Conservation (phyloP, 192 early-diverging fungal genomes). For the Chytriomyces sp. region DNA sequence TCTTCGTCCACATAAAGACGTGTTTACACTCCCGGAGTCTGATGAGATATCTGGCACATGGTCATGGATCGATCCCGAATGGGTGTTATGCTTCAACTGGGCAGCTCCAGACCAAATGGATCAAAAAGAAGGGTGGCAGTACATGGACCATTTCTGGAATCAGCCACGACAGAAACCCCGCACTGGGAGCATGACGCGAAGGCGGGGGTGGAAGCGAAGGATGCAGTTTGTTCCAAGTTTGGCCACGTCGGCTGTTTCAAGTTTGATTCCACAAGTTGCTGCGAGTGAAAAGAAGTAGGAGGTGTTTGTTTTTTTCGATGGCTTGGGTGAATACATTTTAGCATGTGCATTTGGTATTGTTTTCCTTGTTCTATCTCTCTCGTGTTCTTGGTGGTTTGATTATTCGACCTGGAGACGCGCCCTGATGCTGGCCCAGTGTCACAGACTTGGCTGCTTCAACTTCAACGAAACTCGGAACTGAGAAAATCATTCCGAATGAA, state of each 20-base stretch:
- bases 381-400: no score
- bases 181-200: conserved; percentile 63
- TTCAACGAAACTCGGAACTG: no score
- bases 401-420: no score
- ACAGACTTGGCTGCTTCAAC: no score
- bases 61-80: conserved; percentile 63
- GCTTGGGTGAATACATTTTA: no score
- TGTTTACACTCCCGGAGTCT: conserved; percentile 60
- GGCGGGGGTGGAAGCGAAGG: conserved; percentile 67
- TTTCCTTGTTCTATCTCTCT: no score
- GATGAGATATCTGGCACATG: conserved; percentile 36
- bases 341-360: no score
- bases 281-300: not conserved
- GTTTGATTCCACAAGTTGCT: conserved; percentile 8
- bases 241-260: conserved; percentile 15
- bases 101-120: conserved; percentile 36
- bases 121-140: conserved; percentile 65
- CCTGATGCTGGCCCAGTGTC: no score
- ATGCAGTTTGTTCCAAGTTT: conserved; percentile 40
- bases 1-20: conserved; percentile 54
- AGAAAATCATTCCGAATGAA: no score
- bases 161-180: conserved; percentile 50
- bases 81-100: conserved; percentile 61
- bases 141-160: conserved; percentile 72
- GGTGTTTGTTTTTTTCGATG: no score